Base-by-base conservation (phyloP, 1,284 basidiomycete species). In the Peniophora sp. region DNA sequence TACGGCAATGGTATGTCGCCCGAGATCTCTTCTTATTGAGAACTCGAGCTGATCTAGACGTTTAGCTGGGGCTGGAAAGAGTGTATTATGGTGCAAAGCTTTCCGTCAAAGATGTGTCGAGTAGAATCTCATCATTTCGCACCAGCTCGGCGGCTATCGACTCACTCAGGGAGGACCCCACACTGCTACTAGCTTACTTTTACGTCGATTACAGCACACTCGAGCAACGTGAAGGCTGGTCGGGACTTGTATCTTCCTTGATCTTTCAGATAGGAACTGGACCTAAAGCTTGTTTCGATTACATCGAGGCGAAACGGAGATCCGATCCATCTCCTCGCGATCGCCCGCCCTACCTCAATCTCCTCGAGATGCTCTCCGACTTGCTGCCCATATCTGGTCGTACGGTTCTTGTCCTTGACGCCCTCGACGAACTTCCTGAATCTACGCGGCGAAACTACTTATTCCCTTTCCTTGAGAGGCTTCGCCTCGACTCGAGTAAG, bases 21-120 rank as follows among this genome's bases (percentile, higher is more conserved):
- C n/a, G n/a, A n/a, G n/a, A 20, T 6, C 43, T 5, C n/a, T 24
- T 46, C 39, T n/a, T 48, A 20, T 41, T 1, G 8, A 27, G 3
- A 6, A 18, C 18, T 8, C 14, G 18, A 14, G 18, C 37, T 24
- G 14, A 43, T 11, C 35, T 37, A 17, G 12, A 12, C 12, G n/a
- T 3, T 20, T 12, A 52, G 51, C 47, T 24, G 51, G 51, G 3
- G 41, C 47, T 1, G 51, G 51, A 5, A 51, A 51, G 47, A 51
- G 37, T 27, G 24, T 51, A 15, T 22, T 52, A 24, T 52, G 51
- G 51, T 52, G 15, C 18, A n/a, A 10, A 36, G 10, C 34, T 10
- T 10, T 36, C 34, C 34, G n/a, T n/a, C 34, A 10, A n/a, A 10
- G 10, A 10, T 10, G 10, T 36, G 34, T n/a, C 10, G n/a, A 10